Base-by-base conservation (phyloP, 768 basidiomycete genomes). In the Heimioporus sp. region DNA sequence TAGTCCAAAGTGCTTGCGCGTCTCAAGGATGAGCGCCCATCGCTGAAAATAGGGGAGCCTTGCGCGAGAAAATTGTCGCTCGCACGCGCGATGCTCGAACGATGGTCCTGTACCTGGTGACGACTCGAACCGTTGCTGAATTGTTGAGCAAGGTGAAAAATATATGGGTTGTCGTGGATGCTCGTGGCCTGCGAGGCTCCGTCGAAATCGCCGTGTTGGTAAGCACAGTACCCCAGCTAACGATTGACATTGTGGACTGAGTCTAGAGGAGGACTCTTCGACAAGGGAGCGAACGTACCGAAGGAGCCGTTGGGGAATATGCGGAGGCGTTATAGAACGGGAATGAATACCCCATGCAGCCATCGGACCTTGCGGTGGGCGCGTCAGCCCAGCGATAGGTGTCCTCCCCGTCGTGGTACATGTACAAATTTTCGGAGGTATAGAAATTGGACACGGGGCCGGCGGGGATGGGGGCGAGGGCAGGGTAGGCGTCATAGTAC, bases 31-130 rank as follows among this genome's bases (percentile, higher is more conserved):
- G 61, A 54, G 49, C 58, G 52, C 5, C 59, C 59, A 15, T 61
- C 67, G 19, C 55, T 63, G 42, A 65, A 65, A 49, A 71, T 56
- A 7, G 67, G 65, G 0, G 69, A 69, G 19, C 53, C 69, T 46
- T 67, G 65, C 28, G 67, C 58, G 28, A 67, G 67, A 56, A 69
- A 69, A 34, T 51, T 59, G 54, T 69, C 67, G 50, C 69, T 69
- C 5, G 64, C 69, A 20, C 63, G 65, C 36, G 67, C 67, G 5
- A 68, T 70, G 47, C 56, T 65, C 13, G 65, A 61, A 17, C 69
- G 63, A 49, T 69, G 56, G 51, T 69, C 69, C 48, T 69, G 64
- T 10, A 52, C 51, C 9, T 61, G 65, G n/a, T 62, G 48, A 44
- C 65, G 65, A 2, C 34, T 46, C 13, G 55, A 51, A 7, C 47